These are phyloP conservation scores for Sequoia sempervirens DNA, from an alignment of 75 land plant species.

Conservation along the genomic window DNA sequence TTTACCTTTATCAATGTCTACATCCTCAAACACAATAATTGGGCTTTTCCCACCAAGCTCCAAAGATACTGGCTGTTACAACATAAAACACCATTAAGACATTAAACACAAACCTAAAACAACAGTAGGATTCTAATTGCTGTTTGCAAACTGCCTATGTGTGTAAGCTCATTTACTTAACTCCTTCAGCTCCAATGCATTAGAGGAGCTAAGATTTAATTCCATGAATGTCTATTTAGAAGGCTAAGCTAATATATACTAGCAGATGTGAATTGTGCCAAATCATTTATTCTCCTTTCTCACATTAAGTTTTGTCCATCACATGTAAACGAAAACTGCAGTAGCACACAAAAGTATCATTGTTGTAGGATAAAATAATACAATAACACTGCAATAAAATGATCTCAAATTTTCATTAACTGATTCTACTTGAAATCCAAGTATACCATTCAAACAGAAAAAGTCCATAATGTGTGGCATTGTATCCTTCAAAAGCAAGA, in stretches of 20 bases:
- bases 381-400: not conserved
- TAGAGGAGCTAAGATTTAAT: not conserved
- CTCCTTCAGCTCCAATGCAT: not conserved
- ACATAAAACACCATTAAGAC: constrained; percentile 35
- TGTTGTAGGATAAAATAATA: not conserved
- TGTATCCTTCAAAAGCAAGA: not conserved
- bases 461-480: not conserved
- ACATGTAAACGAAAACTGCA: not conserved
- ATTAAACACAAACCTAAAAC: not conserved
- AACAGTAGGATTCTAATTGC: not conserved
- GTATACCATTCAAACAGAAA: not conserved
- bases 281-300: not conserved
- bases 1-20: constrained; percentile 87
- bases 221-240: not conserved
- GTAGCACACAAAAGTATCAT: not conserved
- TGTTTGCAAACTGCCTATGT: not conserved
- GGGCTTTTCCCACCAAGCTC: constrained; percentile 99
- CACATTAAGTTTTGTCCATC: not conserved
- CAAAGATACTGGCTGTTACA: constrained; percentile 85
- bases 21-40: constrained; percentile 97
- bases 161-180: not conserved
- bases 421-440: not conserved
- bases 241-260: not conserved
- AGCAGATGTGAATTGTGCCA: not conserved
- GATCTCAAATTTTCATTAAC: not conserved